Conservation (phyloP, 2,329 filamentous ascomycete genomes). For the Calycina marina region DNA sequence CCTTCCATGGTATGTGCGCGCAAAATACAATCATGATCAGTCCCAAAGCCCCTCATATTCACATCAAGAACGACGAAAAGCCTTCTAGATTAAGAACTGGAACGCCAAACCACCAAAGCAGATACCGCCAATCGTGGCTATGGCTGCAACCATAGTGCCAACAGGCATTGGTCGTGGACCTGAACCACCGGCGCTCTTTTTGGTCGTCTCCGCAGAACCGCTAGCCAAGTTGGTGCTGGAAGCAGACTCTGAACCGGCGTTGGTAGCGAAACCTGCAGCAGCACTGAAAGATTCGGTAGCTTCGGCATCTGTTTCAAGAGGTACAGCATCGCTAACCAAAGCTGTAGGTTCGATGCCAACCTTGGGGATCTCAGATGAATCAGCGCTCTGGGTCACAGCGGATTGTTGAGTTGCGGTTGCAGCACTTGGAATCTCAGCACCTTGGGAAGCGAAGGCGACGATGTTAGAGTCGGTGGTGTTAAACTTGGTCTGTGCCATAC, state of each 20-base stretch:
- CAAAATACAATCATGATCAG: too few relatives aligned
- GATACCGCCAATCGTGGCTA: too few relatives aligned
- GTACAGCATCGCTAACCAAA: conserved; percentile 5
- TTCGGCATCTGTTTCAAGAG: conserved; percentile 18
- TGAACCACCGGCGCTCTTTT: too few relatives aligned
- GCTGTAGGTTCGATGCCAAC: conserved; percentile 9
- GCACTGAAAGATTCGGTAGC: conserved; percentile 17
- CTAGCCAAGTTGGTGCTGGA: too few relatives aligned
- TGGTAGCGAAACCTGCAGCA: conserved; percentile 18
- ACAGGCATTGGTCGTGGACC: too few relatives aligned
- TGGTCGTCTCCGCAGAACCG: background rate
- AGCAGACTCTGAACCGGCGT: too few relatives aligned
- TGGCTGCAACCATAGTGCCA: too few relatives aligned
- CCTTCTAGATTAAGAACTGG: too few relatives aligned
- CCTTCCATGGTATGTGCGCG: too few relatives aligned
- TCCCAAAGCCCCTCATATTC: too few relatives aligned
- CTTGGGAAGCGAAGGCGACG: conserved; percentile 17
- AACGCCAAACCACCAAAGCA: too few relatives aligned
- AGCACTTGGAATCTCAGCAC: conserved; percentile 18
- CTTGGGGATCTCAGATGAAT: conserved; percentile 16
- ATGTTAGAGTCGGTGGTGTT: conserved; percentile 24
- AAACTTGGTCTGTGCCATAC: conserved; percentile 33
- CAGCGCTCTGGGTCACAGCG: conserved; percentile 18
- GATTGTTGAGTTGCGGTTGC: conserved; percentile 11
- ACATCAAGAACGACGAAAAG: too few relatives aligned